Percentiles rank a stretch among this genome's conserved stretches.
Conservation (phyloP, 768 basidiomycete species). For the Russula sp. region DNA sequence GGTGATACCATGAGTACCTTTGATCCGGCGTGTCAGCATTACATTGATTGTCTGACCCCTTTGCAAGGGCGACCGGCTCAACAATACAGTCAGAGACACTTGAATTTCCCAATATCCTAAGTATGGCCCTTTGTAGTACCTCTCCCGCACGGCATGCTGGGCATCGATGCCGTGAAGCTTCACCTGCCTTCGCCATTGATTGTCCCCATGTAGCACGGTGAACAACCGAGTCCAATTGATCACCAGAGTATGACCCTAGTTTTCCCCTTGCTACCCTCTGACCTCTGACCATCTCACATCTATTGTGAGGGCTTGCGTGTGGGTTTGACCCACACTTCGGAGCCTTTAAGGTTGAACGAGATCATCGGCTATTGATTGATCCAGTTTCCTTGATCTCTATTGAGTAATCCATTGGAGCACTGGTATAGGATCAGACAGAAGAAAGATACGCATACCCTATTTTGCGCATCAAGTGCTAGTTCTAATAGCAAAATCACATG, state of each 20-base stretch:
- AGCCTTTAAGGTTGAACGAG: background rate
- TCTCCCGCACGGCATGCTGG: background rate
- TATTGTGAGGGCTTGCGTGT: background rate
- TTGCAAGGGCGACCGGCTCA: slow-evolving; percentile 73
- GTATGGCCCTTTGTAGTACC: background rate
- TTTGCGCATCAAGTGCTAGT: too few relatives aligned
- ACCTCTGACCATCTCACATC: too few relatives aligned
- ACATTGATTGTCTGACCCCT: background rate
- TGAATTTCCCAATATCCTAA: background rate
- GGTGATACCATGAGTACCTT: slow-evolving; percentile 70
- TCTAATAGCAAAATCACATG: too few relatives aligned
- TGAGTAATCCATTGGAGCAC: too few relatives aligned
- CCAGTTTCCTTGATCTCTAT: background rate
- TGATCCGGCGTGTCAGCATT: background rate
- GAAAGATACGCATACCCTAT: too few relatives aligned
- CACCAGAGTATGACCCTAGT: too few relatives aligned
- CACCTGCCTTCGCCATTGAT: too few relatives aligned
- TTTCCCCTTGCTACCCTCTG: too few relatives aligned
- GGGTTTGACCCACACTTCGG: background rate
- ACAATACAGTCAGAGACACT: slow-evolving; percentile 44
- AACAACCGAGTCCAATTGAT: too few relatives aligned
- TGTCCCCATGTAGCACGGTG: background rate
- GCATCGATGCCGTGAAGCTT: background rate
- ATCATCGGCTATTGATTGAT: background rate
- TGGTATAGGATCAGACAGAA: too few relatives aligned